A percentile compares a stretch with the other conserved stretches of the same genome.
phyloP scores from a whole-genome alignment of 2,329 filamentous ascomycete genomes.

The Colletotrichum abscissum region DNA sequence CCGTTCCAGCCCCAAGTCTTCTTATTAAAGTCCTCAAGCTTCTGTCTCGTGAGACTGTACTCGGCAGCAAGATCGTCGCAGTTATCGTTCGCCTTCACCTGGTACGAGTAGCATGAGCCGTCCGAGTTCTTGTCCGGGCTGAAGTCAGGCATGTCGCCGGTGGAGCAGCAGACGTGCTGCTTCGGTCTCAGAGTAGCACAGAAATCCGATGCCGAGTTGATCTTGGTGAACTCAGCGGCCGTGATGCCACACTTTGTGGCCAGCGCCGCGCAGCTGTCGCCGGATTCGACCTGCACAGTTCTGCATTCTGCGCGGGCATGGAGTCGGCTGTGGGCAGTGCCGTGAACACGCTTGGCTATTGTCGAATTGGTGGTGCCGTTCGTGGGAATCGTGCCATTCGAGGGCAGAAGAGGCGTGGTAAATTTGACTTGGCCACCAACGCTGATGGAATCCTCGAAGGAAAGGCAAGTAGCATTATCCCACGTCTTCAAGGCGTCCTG shows the following conservation, averaged over 20 bases:
- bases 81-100: conserved; percentile 43
- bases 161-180: conserved; percentile 51
- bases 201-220: conserved; percentile 38
- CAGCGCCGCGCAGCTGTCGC: conserved; percentile 41
- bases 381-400: conserved; percentile 36
- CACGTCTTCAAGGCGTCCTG: conserved; percentile 45
- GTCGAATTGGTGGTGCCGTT: conserved; percentile 37
- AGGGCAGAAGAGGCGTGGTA: conserved; percentile 34
- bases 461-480: conserved; percentile 42
- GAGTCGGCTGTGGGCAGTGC: background rate
- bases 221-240: conserved; percentile 39
- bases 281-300: conserved; percentile 28
- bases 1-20: conserved; percentile 50
- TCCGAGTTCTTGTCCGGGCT: conserved; percentile 47
- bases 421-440: conserved; percentile 38
- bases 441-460: conserved; percentile 37
- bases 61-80: conserved; percentile 45
- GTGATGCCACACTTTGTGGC: conserved; percentile 41
- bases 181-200: conserved; percentile 47
- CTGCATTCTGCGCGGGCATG: conserved; percentile 10
- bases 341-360: conserved; percentile 28
- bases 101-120: conserved; percentile 49
- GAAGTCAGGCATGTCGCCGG: conserved; percentile 47
- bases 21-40: conserved; percentile 46
- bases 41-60: conserved; percentile 34